Conservation (phyloP, 805 yeast genomes). For the Wilhelminamyces savonicus region DNA sequence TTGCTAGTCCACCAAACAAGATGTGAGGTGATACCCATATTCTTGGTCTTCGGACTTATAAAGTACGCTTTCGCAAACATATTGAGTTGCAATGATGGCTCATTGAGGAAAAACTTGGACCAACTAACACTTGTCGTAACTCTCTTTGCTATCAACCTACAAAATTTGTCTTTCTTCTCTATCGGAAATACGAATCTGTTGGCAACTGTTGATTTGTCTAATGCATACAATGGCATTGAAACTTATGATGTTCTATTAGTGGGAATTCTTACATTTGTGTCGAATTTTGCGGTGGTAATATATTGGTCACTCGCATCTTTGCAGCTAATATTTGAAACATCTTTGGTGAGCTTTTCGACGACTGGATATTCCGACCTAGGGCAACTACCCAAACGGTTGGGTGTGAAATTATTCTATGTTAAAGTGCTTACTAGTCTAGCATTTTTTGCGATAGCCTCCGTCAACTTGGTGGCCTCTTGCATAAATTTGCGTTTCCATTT, state of each 20-base stretch:
- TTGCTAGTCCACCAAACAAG: slow-evolving; percentile 52
- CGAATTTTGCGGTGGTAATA: slow-evolving; percentile 84
- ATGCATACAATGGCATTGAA: slow-evolving; percentile 84
- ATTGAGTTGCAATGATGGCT: slow-evolving; percentile 3
- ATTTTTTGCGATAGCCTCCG: slow-evolving; percentile 56
- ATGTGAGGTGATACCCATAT: slow-evolving; percentile 50
- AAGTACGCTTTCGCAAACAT: slow-evolving; percentile 14
- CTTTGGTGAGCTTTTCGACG: slow-evolving; percentile 9
- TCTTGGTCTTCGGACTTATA: slow-evolving; percentile 28
- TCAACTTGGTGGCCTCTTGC: slow-evolving; percentile 64
- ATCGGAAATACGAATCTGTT: slow-evolving; percentile 89
- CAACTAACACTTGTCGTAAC: slow-evolving; percentile 18
- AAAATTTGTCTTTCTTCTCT: slow-evolving; percentile 76
- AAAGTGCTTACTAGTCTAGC: slow-evolving; percentile 34
- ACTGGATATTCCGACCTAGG: slow-evolving; percentile 8
- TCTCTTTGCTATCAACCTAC: slow-evolving; percentile 46
- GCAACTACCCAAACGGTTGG: slow-evolving; percentile 27
- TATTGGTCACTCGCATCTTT: slow-evolving; percentile 63
- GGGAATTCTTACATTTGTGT: slow-evolving; percentile 68
- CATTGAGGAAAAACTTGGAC: slow-evolving; percentile 7
- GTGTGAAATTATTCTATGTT: slow-evolving; percentile 9
- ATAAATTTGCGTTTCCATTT: slow-evolving; percentile 71
- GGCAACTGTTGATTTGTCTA: slow-evolving; percentile 84
- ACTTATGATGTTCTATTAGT: slow-evolving; percentile 65
- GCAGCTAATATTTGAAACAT: slow-evolving; percentile 32